Percentiles rank a stretch among this genome's conserved stretches.
Evolutionary conservation across 2,329 filamentous ascomycete genomes (phyloP).

Genomic region (Botrytis aclada): DNA sequence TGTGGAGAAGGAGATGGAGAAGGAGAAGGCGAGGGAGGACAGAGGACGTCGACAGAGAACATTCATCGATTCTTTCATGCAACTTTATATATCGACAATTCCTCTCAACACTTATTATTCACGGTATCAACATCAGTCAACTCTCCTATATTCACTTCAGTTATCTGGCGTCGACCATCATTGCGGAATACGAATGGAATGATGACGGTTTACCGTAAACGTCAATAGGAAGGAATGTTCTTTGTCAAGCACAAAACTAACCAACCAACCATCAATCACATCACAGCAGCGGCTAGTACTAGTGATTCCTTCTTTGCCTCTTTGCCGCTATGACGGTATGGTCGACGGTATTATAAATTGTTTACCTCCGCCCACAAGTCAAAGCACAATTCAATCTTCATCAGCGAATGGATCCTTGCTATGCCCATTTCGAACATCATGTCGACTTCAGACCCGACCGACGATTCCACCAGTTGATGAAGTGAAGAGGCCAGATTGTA

Average conservation of each 20-base stretch:
- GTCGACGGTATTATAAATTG: background rate
- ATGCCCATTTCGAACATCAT: background rate
- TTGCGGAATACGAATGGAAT: background rate
- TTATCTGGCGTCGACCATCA: background rate
- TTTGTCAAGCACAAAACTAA: background rate
- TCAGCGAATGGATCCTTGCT: background rate
- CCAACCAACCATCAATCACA: background rate
- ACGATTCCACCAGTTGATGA: background rate
- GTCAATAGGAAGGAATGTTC: background rate
- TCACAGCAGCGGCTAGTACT: background rate
- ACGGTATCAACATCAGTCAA: background rate
- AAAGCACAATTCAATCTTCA: background rate
- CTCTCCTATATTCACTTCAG: background rate
- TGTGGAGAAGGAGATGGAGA: background rate
- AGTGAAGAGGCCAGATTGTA: background rate
- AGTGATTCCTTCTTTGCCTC: background rate
- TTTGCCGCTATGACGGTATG: background rate
- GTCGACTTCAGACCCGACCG: background rate
- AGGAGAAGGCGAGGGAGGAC: background rate
- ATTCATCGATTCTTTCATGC: background rate
- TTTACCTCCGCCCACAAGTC: background rate
- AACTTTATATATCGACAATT: background rate
- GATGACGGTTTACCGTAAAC: background rate
- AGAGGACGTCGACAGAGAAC: background rate
- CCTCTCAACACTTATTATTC: background rate